Percentiles rank a stretch among this genome's conserved stretches.
phyloP scores from a whole-genome alignment of 2,329 filamentous ascomycete genomes.

The Arthroderma sp. region DNA sequence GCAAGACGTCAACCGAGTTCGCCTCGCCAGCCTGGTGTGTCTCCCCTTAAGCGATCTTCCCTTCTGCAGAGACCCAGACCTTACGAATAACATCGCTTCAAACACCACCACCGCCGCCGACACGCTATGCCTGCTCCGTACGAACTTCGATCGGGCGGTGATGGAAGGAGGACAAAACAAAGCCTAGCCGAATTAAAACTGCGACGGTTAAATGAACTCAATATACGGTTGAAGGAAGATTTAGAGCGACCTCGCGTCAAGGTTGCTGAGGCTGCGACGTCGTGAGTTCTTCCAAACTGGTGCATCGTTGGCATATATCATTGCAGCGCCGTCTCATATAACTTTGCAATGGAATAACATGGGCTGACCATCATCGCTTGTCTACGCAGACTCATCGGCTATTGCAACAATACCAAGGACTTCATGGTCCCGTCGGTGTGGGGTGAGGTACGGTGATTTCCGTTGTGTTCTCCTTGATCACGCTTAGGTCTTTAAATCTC shows the following conservation, averaged over 20 bases:
- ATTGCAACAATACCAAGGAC: constrained; percentile 94
- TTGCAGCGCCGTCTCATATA: neutral
- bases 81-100: neutral
- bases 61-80: neutral
- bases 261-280: constrained; percentile 82
- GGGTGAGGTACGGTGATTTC: constrained; percentile 49
- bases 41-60: neutral
- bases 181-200: constrained; percentile 98
- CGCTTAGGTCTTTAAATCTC: neutral
- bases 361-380: neutral
- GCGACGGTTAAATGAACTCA: constrained; percentile 88
- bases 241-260: constrained; percentile 90
- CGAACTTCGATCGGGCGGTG: constrained; percentile 52
- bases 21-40: too few species aligned
- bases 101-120: too few species aligned
- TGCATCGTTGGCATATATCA: neutral
- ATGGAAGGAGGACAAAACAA: constrained; percentile 84
- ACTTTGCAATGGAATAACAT: neutral
- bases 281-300: constrained; percentile 40
- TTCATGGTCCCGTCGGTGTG: constrained; percentile 98
- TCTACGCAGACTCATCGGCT: constrained; percentile 70
- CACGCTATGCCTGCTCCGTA: constrained; percentile 47
- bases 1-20: too few species aligned
- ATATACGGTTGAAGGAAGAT: constrained; percentile 89
- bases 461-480: neutral